A percentile compares a stretch with the other conserved stretches of the same genome.
These are phyloP conservation scores for Microcyclosporella mali DNA, from an alignment of 2,329 filamentous ascomycete species.

Conservation along the genomic window DNA sequence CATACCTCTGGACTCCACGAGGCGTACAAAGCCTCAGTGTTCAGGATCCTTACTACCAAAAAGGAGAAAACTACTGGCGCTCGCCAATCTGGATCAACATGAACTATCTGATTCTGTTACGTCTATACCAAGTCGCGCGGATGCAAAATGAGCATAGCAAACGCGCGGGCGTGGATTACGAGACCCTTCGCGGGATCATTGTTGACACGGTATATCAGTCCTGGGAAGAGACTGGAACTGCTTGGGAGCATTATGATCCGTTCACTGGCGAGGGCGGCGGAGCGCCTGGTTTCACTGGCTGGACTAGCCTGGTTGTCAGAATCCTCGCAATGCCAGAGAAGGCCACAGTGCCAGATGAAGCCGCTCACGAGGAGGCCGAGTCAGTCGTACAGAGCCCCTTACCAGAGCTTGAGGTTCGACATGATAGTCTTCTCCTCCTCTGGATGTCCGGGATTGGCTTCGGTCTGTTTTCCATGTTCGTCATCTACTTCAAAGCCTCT, in stretches of 20 bases:
- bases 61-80: slow-evolving; percentile 91
- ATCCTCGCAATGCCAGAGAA: slow-evolving; percentile 84
- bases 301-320: slow-evolving; percentile 92
- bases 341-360: slow-evolving; percentile 56
- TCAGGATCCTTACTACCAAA: slow-evolving; percentile 73
- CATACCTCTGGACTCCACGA: slow-evolving; percentile 79
- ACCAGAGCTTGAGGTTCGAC: too few relatives aligned
- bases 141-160: slow-evolving; percentile 57
- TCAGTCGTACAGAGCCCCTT: too few relatives aligned
- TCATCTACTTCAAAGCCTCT: too few relatives aligned
- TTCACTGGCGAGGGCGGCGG: slow-evolving; percentile 83
- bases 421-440: too few relatives aligned
- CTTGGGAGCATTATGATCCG: slow-evolving; percentile 95
- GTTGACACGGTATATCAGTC: slow-evolving; percentile 79
- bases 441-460: too few relatives aligned
- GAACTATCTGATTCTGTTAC: slow-evolving; percentile 69
- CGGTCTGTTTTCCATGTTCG: too few relatives aligned
- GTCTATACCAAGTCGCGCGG: slow-evolving; percentile 50
- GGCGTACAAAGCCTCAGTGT: slow-evolving; percentile 82
- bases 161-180: slow-evolving; percentile 65
- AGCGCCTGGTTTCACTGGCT: slow-evolving; percentile 92
- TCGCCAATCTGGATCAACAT: slow-evolving; percentile 91
- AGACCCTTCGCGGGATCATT: slow-evolving; percentile 69
- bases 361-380: too few relatives aligned
- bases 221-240: slow-evolving; percentile 86